Evolutionary conservation across 768 basidiomycete species (phyloP).

Genomic region (Harrya chromipes): DNA sequence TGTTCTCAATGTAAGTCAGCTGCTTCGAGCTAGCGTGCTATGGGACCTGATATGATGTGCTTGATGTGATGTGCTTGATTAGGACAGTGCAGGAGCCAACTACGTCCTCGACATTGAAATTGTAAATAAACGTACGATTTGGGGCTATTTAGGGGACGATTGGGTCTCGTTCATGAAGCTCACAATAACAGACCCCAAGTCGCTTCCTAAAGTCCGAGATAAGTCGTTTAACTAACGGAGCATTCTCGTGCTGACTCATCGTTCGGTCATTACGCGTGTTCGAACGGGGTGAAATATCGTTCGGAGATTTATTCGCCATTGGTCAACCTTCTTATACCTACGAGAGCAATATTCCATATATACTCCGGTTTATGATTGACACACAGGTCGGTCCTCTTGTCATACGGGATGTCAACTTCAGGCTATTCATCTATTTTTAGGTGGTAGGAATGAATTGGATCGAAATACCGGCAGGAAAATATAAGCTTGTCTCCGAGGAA

Average conservation of each 20-base stretch:
- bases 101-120: conserved; percentile 54
- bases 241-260: conserved; percentile 12
- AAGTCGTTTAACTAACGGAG: conserved; percentile 39
- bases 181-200: conserved; percentile 66
- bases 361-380: conserved; percentile 97
- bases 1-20: conserved; percentile 67
- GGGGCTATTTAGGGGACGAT: conserved; percentile 88
- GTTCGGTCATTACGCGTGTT: conserved; percentile 50
- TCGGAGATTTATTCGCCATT: conserved; percentile 53
- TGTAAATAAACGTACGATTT: conserved; percentile 67
- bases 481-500: conserved; percentile 54
- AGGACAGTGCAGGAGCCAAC: conserved; percentile 30
- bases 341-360: conserved; percentile 93
- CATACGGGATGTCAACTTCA: background rate
- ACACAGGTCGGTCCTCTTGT: conserved; percentile 58
- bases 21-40: background rate
- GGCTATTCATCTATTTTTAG: conserved; percentile 35
- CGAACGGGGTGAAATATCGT: conserved; percentile 72
- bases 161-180: conserved; percentile 82
- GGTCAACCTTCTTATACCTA: conserved; percentile 61
- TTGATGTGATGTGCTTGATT: background rate
- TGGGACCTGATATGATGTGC: background rate
- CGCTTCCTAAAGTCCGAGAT: conserved; percentile 89
- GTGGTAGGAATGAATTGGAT: conserved; percentile 99
- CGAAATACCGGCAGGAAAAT: conserved; percentile 83